Evolutionary conservation across 164 flowering plant species (phyloP).

Genomic region (Tetracentron sinense): DNA sequence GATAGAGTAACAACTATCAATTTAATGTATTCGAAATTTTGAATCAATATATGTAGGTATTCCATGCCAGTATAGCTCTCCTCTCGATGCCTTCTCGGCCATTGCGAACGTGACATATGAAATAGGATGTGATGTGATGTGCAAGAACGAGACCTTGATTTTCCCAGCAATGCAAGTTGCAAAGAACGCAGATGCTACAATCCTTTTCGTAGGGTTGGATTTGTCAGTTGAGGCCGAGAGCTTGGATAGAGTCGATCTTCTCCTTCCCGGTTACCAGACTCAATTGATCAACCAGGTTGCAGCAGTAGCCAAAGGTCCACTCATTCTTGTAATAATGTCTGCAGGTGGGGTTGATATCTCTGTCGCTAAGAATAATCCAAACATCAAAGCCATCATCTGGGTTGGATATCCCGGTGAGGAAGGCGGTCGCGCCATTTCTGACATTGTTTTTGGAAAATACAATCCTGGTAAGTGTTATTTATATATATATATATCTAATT

Average conservation of each 20-base stretch:
- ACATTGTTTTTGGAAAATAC: constrained; percentile 39
- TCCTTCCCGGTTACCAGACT: constrained; percentile 37
- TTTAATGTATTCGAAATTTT: background rate
- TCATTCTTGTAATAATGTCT: constrained; percentile 32
- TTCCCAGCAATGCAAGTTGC: constrained; percentile 5
- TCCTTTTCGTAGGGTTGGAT: constrained; percentile 42
- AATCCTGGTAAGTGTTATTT: constrained; percentile 38
- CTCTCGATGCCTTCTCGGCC: constrained; percentile 12
- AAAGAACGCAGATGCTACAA: constrained; percentile 29
- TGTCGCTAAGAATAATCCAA: constrained; percentile 20
- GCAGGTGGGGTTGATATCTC: constrained; percentile 34
- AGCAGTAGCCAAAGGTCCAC: constrained; percentile 25
- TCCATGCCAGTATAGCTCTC: constrained; percentile 14
- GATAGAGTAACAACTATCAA: background rate
- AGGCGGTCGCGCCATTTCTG: constrained; percentile 38
- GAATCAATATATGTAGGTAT: constrained; percentile 7
- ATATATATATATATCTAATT: too few species aligned
- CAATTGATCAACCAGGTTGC: constrained; percentile 25
- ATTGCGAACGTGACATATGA: background rate
- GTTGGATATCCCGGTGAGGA: constrained; percentile 51
- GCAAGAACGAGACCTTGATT: background rate
- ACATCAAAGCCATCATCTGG: constrained; percentile 38
- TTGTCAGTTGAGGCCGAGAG: constrained; percentile 36
- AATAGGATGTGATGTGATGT: constrained; percentile 11
- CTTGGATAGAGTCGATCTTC: constrained; percentile 29